Percentiles rank a stretch among this genome's conserved stretches.
Evolutionary conservation across 257 asterid genomes (phyloP).

Genomic region (Catharanthus roseus): DNA sequence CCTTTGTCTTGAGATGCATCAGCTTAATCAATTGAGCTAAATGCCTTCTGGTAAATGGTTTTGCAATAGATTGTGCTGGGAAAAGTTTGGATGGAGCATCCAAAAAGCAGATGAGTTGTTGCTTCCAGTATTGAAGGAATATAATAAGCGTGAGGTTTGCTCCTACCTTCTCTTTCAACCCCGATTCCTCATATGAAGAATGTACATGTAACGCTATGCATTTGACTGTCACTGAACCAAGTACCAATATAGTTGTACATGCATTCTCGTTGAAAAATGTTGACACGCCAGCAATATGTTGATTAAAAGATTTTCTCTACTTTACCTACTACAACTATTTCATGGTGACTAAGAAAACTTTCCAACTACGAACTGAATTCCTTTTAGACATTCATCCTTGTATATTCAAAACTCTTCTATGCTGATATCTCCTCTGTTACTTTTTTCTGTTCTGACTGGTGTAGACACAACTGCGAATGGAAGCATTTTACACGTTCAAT

Average conservation of each 20-base stretch:
- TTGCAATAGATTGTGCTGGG: conserved; percentile 78
- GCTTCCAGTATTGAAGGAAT: conserved; percentile 82
- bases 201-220: neutral
- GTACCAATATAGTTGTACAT: neutral
- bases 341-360: neutral
- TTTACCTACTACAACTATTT: neutral
- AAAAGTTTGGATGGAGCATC: conserved; percentile 77
- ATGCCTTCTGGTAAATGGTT: neutral
- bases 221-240: neutral
- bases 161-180: conserved; percentile 5
- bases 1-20: neutral
- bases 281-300: neutral
- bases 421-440: conserved; percentile 13
- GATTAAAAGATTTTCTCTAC: neutral
- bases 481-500: conserved; percentile 91
- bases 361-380: neutral
- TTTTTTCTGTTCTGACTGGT: conserved; percentile 15
- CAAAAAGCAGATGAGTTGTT: conserved; percentile 83
- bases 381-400: neutral
- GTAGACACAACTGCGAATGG: conserved; percentile 91
- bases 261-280: neutral
- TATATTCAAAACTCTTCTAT: neutral
- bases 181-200: neutral
- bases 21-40: neutral
- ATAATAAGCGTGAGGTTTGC: conserved; percentile 80